phyloP scores from a whole-genome alignment of 1,284 basidiomycete species.

The Vanrija sp. region DNA sequence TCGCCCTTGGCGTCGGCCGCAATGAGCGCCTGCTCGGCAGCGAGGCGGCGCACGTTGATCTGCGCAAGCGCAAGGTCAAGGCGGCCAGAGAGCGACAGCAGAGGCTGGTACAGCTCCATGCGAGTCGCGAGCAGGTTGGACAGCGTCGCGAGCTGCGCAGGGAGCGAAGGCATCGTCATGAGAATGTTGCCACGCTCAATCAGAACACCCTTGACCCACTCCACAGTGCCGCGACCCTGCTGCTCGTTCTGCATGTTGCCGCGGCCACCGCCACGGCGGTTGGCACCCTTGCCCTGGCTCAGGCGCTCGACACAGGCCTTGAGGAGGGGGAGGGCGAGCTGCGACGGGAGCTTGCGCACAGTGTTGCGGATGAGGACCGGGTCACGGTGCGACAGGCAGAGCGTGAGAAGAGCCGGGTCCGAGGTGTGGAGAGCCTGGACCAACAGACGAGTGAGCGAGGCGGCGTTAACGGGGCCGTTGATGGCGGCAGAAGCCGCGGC shows the following conservation, averaged over 20 bases:
- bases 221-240: slow-evolving; percentile 73
- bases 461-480: slow-evolving; percentile 62
- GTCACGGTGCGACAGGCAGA: slow-evolving; percentile 81
- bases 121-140: slow-evolving; percentile 78
- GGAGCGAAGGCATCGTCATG: slow-evolving; percentile 61
- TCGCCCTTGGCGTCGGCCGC: slow-evolving; percentile 37
- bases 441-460: slow-evolving; percentile 87
- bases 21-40: slow-evolving; percentile 28
- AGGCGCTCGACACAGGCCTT: slow-evolving; percentile 86
- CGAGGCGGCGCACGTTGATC: slow-evolving; percentile 65
- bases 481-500: slow-evolving; percentile 21
- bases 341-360: slow-evolving; percentile 80
- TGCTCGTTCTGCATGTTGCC: slow-evolving; percentile 80
- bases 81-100: slow-evolving; percentile 80
- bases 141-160: slow-evolving; percentile 67
- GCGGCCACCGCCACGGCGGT: slow-evolving; percentile 56
- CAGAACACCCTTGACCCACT: slow-evolving; percentile 85
- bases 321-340: slow-evolving; percentile 80
- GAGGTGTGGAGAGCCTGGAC: slow-evolving; percentile 96
- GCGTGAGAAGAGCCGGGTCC: slow-evolving; percentile 81
- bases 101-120: slow-evolving; percentile 74
- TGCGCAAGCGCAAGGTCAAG: slow-evolving; percentile 91
- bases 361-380: slow-evolving; percentile 78
- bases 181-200: slow-evolving; percentile 86
- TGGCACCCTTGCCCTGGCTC: slow-evolving; percentile 72